A percentile compares a stretch with the other conserved stretches of the same genome.
phyloP scores from a whole-genome alignment of 345 rosid species.

The rapeseed (Brassica napus) region DNA sequence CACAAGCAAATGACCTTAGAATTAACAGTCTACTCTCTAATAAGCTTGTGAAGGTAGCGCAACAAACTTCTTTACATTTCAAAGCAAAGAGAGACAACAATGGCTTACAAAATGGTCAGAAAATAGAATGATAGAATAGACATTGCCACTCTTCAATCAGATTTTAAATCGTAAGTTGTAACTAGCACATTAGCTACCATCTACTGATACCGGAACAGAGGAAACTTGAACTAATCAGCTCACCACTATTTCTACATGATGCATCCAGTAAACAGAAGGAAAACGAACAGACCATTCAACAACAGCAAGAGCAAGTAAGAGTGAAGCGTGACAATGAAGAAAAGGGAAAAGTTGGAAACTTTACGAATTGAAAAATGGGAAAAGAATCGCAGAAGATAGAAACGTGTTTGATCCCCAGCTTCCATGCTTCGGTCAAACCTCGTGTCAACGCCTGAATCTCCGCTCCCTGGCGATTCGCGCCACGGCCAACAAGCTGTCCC shows the following conservation, averaged over 20 bases:
- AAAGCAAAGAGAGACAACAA: not conserved
- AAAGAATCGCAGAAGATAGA: conserved; percentile 21
- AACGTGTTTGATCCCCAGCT: conserved; percentile 29
- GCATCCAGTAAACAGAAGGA: no score
- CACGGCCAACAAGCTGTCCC: conserved; percentile 34
- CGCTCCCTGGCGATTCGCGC: conserved; percentile 26
- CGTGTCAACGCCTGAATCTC: conserved; percentile 35
- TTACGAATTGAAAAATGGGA: conserved; percentile 32
- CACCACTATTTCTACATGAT: no score
- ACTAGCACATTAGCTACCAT: no score
- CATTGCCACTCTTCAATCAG: not conserved
- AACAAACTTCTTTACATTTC: not conserved
- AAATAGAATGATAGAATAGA: not conserved
- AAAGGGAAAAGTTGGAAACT: not conserved
- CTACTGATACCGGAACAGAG: not conserved
- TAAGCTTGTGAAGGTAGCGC: not conserved
- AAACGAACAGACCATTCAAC: not conserved
- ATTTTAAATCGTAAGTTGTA: not conserved
- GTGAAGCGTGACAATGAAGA: not conserved
- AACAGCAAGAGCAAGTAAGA: conserved; percentile 29
- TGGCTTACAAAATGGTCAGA: not conserved
- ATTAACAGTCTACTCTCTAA: conserved; percentile 2
- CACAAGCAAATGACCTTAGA: not conserved
- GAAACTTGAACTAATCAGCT: not conserved
- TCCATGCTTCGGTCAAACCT: conserved; percentile 20